Conservation (phyloP, 2,329 filamentous ascomycete genomes). For the Talaromyces sp. region DNA sequence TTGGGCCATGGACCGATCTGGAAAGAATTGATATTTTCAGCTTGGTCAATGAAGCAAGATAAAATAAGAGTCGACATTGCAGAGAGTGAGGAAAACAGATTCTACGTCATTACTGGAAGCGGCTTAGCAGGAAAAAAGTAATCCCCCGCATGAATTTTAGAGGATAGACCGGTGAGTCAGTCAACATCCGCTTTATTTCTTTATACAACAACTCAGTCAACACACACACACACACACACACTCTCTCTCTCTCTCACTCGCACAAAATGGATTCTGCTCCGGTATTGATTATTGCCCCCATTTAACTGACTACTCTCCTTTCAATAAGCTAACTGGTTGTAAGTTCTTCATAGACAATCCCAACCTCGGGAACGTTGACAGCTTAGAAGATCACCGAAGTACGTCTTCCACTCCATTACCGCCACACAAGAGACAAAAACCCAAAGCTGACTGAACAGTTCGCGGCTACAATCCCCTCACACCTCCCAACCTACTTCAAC, state of each 20-base stretch:
- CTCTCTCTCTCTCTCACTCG: too few species aligned
- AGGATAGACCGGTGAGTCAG: neutral
- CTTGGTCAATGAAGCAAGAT: neutral
- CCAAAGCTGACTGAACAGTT: conserved; percentile 46
- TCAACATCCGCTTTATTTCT: neutral
- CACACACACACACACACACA: neutral
- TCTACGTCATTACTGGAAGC: conserved; percentile 1
- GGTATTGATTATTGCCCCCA: neutral
- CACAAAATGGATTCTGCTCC: neutral
- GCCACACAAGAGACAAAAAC: neutral
- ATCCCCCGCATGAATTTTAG: neutral
- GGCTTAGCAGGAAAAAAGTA: neutral
- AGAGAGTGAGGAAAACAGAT: neutral
- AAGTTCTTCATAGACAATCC: conserved; percentile 45
- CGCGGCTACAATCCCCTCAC: conserved; percentile 91
- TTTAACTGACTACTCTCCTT: neutral
- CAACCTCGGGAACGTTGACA: conserved; percentile 69
- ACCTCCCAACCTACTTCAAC: conserved; percentile 88
- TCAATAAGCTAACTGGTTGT: neutral
- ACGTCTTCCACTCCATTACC: conserved; percentile 32
- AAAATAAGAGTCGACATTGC: neutral
- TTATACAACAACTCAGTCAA: neutral
- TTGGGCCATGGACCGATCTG: neutral
- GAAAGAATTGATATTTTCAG: neutral
- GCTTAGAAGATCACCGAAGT: conserved; percentile 82